Base-by-base conservation (phyloP, 2,329 filamentous ascomycete genomes). In the Amauroascus niger region DNA sequence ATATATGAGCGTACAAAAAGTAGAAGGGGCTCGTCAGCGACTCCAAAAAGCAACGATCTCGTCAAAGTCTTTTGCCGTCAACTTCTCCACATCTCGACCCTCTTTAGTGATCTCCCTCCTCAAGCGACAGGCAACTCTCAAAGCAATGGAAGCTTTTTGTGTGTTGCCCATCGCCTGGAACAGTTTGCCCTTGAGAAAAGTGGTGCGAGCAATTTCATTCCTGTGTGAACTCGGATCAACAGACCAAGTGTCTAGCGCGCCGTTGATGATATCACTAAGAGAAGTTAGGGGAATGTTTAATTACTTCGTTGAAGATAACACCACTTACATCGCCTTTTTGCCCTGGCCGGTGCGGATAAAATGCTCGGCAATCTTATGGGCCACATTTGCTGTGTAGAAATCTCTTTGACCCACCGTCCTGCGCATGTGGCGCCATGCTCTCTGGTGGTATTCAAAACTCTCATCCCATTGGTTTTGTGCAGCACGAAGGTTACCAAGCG, bases 311-410 rank as follows among this genome's bases (percentile, higher is more conserved):
- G 35, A 53, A 47, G 18, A 44, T 53, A 18, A 30, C n/a, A 49
- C 1, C 41, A 53, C 54, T 53, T 53, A 55, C 54, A 55, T 53
- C 13, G 49, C 54, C 24, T 53, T 30, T 48, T 55, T 40, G 6
- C 26, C 0, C 24, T 11, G 33, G 20, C 35, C 35, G 30, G 48
- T 52, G 43, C 62, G 53, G 7, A 59, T 53, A 47, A 60, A 28
- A 53, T 65, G 62, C 40, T 64, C 58, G 3, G 61, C 63, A 40
- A 65, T 35, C 49, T 64, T 63, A 53, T 61, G 57, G 28, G 52
- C 52, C 2, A 51, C 46, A 51, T 55, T 61, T 41, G 58, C 60
- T 45, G 62, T 65, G 22, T 60, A 60, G 44, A 62, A 61, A 44
- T 64, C 59, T 48, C 61, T 58, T 9, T 63, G 57, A 1, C 61